A percentile compares a stretch with the other conserved stretches of the same genome.
Evolutionary conservation across 805 yeast genomes (phyloP).

Genomic region (Wickerhamomyces strasburgensis): DNA sequence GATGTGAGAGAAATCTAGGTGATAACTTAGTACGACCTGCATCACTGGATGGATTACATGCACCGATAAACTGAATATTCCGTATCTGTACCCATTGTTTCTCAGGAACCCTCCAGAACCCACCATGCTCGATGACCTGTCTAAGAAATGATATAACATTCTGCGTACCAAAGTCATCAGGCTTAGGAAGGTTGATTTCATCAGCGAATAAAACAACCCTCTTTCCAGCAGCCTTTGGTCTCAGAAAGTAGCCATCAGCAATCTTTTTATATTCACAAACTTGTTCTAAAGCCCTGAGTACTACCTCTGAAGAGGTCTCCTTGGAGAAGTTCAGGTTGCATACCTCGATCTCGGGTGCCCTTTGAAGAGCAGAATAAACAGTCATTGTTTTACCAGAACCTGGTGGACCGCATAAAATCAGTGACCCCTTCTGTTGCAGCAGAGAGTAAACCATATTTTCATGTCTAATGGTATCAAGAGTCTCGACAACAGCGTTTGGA

Average conservation of each 20-base stretch:
- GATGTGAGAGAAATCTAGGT: slow-evolving; percentile 61
- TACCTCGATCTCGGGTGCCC: slow-evolving; percentile 51
- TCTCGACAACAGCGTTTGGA: slow-evolving; percentile 69
- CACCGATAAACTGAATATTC: slow-evolving; percentile 83
- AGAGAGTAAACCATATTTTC: slow-evolving; percentile 55
- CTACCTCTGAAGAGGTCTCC: slow-evolving; percentile 59
- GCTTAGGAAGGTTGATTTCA: slow-evolving; percentile 78
- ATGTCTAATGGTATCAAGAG: slow-evolving; percentile 69
- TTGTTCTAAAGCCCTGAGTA: slow-evolving; percentile 66
- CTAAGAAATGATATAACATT: slow-evolving; percentile 65
- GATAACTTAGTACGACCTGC: slow-evolving; percentile 62
- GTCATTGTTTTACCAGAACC: slow-evolving; percentile 98
- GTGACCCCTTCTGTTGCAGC: slow-evolving; percentile 50
- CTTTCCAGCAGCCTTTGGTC: slow-evolving; percentile 58
- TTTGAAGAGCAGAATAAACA: slow-evolving; percentile 59
- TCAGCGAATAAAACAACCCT: slow-evolving; percentile 86
- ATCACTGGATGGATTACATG: slow-evolving; percentile 87
- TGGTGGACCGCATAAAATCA: slow-evolving; percentile 90
- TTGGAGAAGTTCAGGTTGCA: slow-evolving; percentile 78
- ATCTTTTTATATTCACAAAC: slow-evolving; percentile 57
- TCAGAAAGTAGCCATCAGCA: slow-evolving; percentile 45
- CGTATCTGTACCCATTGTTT: slow-evolving; percentile 61
- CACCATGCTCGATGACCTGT: slow-evolving; percentile 64
- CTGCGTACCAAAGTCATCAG: slow-evolving; percentile 72
- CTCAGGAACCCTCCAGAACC: slow-evolving; percentile 67